Percentiles rank a stretch among this genome's conserved stretches.
Conservation (phyloP, 805 yeast genomes). For the Metschnikowia cerradonensis region DNA sequence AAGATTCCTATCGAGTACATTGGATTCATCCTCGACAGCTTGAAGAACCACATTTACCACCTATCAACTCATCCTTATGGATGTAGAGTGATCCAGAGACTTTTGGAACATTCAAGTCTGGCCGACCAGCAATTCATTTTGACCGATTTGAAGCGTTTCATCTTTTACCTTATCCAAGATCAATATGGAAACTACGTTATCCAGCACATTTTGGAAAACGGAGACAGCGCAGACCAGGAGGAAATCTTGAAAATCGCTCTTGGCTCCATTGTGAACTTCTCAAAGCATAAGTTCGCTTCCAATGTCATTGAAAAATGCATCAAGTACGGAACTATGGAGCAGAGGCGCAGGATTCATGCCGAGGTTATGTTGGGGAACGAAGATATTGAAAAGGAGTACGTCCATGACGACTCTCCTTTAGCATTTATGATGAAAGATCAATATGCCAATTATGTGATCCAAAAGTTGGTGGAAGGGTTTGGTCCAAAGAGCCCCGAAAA, state of each 20-base stretch:
- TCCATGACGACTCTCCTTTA: conserved; percentile 65
- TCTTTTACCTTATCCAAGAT: conserved; percentile 80
- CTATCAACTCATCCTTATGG: conserved; percentile 96
- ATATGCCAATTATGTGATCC: conserved; percentile 95
- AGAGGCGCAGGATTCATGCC: conserved; percentile 58
- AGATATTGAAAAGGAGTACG: conserved; percentile 42
- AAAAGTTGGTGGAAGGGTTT: conserved; percentile 82
- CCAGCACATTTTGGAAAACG: conserved; percentile 88
- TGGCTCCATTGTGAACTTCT: conserved; percentile 69
- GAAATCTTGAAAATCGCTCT: conserved; percentile 64
- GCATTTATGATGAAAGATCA: conserved; percentile 96
- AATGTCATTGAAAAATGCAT: conserved; percentile 96
- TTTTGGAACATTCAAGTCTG: conserved; percentile 70
- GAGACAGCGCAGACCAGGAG: conserved; percentile 57
- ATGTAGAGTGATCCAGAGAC: conserved; percentile 91
- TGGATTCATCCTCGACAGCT: conserved; percentile 67
- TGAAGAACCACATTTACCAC: conserved; percentile 71
- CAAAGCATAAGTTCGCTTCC: conserved; percentile 96
- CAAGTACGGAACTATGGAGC: conserved; percentile 60
- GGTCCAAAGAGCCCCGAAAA: conserved; percentile 59
- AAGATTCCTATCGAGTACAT: conserved; percentile 67
- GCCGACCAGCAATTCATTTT: conserved; percentile 66
- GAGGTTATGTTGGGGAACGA: conserved; percentile 58
- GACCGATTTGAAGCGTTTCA: conserved; percentile 65
- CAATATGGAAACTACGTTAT: conserved; percentile 98